Evolutionary conservation across 2,329 filamentous ascomycete genomes (phyloP).

Genomic region (Alternaria arborescens): DNA sequence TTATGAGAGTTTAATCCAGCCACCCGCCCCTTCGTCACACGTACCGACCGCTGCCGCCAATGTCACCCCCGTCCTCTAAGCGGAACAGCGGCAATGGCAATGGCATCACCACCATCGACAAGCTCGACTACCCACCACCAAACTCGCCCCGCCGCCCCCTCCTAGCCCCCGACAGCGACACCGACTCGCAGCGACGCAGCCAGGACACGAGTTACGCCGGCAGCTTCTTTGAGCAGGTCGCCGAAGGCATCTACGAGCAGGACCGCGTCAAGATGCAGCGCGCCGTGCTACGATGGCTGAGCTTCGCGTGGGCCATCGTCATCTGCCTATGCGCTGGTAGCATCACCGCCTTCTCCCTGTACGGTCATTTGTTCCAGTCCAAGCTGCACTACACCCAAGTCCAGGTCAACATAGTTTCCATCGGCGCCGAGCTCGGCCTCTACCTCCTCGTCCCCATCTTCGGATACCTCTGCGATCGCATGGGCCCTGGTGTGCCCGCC

Average conservation of each 20-base stretch:
- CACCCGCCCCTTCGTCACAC: slow-evolving; percentile 29
- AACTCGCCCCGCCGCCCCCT: slow-evolving; percentile 53
- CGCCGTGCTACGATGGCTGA: slow-evolving; percentile 62
- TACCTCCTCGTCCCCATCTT: slow-evolving; percentile 92
- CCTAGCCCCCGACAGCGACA: slow-evolving; percentile 49
- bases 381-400: slow-evolving; percentile 88
- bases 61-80: slow-evolving; percentile 45
- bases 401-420: slow-evolving; percentile 89
- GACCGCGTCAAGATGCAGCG: slow-evolving; percentile 64
- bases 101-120: slow-evolving; percentile 53
- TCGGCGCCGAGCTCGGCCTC: slow-evolving; percentile 84
- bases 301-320: slow-evolving; percentile 68
- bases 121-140: slow-evolving; percentile 58
- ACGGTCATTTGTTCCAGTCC: slow-evolving; percentile 88
- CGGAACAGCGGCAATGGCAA: slow-evolving; percentile 40
- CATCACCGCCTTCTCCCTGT: slow-evolving; percentile 92
- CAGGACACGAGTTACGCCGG: slow-evolving; percentile 58
- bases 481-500: slow-evolving; percentile 80
- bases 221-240: slow-evolving; percentile 68
- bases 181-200: slow-evolving; percentile 46
- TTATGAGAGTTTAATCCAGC: slow-evolving; percentile 21
- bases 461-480: slow-evolving; percentile 90
- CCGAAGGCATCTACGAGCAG: slow-evolving; percentile 66
- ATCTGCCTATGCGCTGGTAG: slow-evolving; percentile 84
- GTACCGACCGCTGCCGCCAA: slow-evolving; percentile 28